phyloP scores from a whole-genome alignment of 805 yeast species.

The Metschnikowia lochheadii region DNA sequence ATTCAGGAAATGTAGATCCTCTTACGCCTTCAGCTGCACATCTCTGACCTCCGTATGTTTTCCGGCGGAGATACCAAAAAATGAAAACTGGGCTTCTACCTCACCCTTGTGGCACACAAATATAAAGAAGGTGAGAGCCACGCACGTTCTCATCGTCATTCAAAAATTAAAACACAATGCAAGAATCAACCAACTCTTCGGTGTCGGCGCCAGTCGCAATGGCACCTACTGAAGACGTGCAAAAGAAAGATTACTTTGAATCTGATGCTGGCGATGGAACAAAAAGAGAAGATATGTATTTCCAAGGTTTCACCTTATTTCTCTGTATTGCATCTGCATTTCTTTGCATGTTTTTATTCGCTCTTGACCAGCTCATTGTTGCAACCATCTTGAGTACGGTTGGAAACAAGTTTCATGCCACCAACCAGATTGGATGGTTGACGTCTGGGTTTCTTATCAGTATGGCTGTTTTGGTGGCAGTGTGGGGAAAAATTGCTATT shows the following conservation, averaged over 20 bases:
- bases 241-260: conserved; percentile 24
- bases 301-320: conserved; percentile 25
- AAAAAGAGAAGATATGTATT: conserved; percentile 33
- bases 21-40: not conserved
- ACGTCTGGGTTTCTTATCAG: conserved; percentile 35
- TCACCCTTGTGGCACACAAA: not conserved
- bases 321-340: conserved; percentile 26
- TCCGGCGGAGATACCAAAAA: not conserved
- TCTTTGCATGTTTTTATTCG: conserved; percentile 31
- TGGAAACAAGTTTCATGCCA: conserved; percentile 33
- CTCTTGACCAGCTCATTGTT: conserved; percentile 40
- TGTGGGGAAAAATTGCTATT: conserved; percentile 36
- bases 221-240: not conserved
- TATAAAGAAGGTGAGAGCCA: not conserved
- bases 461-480: conserved; percentile 31
- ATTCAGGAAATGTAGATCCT: not conserved
- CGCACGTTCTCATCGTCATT: no score
- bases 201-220: not conserved
- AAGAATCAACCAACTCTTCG: not conserved
- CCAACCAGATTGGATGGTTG: conserved; percentile 36
- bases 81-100: not conserved
- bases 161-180: not conserved
- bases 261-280: conserved; percentile 44
- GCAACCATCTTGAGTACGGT: conserved; percentile 32
- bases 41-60: not conserved